Base-by-base conservation (phyloP, 345 rosid genomes). In the Syzygium oleosum region DNA sequence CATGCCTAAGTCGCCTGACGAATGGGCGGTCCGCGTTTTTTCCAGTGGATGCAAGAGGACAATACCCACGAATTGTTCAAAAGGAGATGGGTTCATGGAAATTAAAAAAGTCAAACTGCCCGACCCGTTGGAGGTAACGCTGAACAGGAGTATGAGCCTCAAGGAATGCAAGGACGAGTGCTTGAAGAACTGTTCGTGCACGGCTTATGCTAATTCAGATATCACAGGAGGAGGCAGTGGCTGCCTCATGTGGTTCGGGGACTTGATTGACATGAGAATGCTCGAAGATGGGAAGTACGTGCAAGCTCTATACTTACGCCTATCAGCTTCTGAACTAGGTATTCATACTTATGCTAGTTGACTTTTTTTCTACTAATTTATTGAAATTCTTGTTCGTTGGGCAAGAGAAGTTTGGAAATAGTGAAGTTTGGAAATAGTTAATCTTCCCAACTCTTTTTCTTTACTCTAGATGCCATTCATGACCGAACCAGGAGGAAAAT, bases 141-240 rank as follows among this genome's bases (percentile, higher is more conserved):
- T 51, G 54, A 84, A 88, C 41, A 52, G 8, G 52, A 89, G 63
- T 52, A 86, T 90, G 86, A 77, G 52, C 87, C 91, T 87, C 4
- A 34, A 46, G 19, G 89, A 90, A 49, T 91, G 92, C 53, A 25
- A 83, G 87, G 55, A 63, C 13, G 5, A 51, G 87, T 88, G 93
- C 83, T 85, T 79, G 13, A 85, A 53, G 22, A 92, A 91, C 65
- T 92, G 91, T 52, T 88, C 91, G 1, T 92, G 91, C 43, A 85
- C 43, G 2, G 93, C 91, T 34, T 93, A 86, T 85, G 83, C 91
- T 6, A 84, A 85, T 61, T 46, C 84, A 14, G 86, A 90, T 84
- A 23, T 89, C 9, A 87, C 87, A 6, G 88, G 51, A 12, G 10
- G 25, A 21, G 58, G 58, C 11, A 54, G 22, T 54, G 58, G 58